A percentile compares a stretch with the other conserved stretches of the same genome.
Evolutionary conservation across 2,329 filamentous ascomycete genomes (phyloP).

Genomic region (Dothideomycetidae sp.): DNA sequence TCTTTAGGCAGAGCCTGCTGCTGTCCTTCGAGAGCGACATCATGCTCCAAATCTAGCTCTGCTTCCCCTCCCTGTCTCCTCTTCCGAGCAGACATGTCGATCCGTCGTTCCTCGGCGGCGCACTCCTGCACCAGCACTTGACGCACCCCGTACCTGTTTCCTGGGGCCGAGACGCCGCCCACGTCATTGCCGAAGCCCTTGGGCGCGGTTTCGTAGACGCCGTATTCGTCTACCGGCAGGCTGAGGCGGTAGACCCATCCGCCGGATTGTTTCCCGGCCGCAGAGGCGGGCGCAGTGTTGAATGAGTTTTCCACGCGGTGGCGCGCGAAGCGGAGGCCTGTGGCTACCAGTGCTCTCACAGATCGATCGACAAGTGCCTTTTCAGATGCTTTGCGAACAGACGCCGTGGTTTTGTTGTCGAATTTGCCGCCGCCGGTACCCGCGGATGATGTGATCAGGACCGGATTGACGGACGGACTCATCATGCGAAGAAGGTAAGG

Average conservation of each 20-base stretch:
- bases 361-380: slow-evolving; percentile 66
- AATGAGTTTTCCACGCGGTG: slow-evolving; percentile 54
- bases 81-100: slow-evolving; percentile 52
- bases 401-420: slow-evolving; percentile 46
- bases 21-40: too few relatives aligned
- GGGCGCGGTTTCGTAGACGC: slow-evolving; percentile 56
- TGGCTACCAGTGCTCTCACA: slow-evolving; percentile 67
- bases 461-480: slow-evolving; percentile 79
- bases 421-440: slow-evolving; percentile 24
- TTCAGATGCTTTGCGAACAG: slow-evolving; percentile 76
- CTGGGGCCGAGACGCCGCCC: slow-evolving; percentile 38
- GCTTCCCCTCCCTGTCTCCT: slow-evolving; percentile 38
- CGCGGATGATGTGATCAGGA: slow-evolving; percentile 49
- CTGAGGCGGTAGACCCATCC: slow-evolving; percentile 90
- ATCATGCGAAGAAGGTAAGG: slow-evolving; percentile 76
- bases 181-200: slow-evolving; percentile 34
- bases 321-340: slow-evolving; percentile 68
- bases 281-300: slow-evolving; percentile 18
- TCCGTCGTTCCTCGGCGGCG: slow-evolving; percentile 52
- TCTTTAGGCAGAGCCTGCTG: slow-evolving; percentile 12
- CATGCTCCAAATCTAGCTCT: too few relatives aligned
- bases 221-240: slow-evolving; percentile 69
- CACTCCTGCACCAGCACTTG: slow-evolving; percentile 90
- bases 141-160: slow-evolving; percentile 79
- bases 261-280: slow-evolving; percentile 12